Conservation (phyloP, 306 rosid genomes). For the Coriaria nepalensis region DNA sequence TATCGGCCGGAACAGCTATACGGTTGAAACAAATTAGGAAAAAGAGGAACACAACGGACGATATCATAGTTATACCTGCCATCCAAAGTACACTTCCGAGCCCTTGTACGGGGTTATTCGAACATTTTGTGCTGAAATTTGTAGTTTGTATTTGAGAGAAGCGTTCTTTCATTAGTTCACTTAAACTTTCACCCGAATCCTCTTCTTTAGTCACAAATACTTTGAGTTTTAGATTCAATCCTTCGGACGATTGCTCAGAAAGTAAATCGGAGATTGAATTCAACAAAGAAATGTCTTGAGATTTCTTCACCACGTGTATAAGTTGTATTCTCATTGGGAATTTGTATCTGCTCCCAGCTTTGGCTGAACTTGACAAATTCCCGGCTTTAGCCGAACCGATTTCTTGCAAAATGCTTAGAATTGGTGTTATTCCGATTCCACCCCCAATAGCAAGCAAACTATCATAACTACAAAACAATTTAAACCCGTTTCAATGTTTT, state of each 20-base stretch:
- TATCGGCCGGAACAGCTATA: constrained; percentile 27
- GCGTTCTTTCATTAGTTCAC: constrained; percentile 27
- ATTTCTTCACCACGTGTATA: constrained; percentile 47
- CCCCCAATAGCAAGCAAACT: constrained; percentile 63
- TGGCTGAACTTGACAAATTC: too few relatives aligned
- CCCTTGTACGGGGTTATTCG: constrained; percentile 40
- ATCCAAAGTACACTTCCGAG: constrained; percentile 46
- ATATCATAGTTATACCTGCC: constrained; percentile 49
- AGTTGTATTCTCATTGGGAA: constrained; percentile 46
- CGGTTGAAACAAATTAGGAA: constrained; percentile 44
- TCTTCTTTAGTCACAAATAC: constrained; percentile 73
- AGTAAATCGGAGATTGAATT: constrained; percentile 48
- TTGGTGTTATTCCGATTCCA: constrained; percentile 83
- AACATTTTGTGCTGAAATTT: constrained; percentile 26
- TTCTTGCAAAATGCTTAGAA: constrained; percentile 74
- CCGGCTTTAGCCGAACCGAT: constrained; percentile 23
- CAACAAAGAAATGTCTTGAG: constrained; percentile 44
- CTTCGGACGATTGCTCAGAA: constrained; percentile 27
- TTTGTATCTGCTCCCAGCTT: constrained; percentile 12
- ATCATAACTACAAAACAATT: constrained; percentile 56
- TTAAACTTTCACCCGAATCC: constrained; percentile 23
- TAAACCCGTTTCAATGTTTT: background rate
- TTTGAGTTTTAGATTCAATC: constrained; percentile 30
- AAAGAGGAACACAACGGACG: constrained; percentile 34
- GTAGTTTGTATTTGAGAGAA: constrained; percentile 32